These are phyloP conservation scores for Chalciporus pseudorubinellus DNA, from an alignment of 768 basidiomycete genomes.

Conservation along the genomic window DNA sequence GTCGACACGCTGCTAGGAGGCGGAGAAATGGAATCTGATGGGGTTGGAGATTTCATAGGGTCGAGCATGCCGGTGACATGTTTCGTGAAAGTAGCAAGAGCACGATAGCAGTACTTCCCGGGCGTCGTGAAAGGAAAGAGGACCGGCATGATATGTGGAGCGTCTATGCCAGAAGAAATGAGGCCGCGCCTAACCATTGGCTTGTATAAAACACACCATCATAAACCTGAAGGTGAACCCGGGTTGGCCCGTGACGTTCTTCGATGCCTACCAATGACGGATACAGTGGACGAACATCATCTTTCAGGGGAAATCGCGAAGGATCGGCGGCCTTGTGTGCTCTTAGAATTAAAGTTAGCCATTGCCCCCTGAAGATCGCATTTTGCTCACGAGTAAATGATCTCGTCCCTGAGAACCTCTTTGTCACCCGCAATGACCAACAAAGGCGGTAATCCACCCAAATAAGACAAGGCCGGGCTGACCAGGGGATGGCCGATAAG, in stretches of 20 bases:
- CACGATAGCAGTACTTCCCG: slow-evolving; percentile 77
- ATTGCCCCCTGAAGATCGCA: neutral
- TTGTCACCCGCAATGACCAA: slow-evolving; percentile 83
- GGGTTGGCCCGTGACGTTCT: slow-evolving; percentile 53
- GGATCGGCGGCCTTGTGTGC: slow-evolving; percentile 94
- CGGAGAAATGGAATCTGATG: slow-evolving; percentile 6
- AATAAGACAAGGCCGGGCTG: slow-evolving; percentile 74
- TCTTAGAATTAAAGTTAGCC: slow-evolving; percentile 33
- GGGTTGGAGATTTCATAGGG: slow-evolving; percentile 7
- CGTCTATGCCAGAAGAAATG: slow-evolving; percentile 40
- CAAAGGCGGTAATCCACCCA: slow-evolving; percentile 89
- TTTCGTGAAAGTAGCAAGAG: slow-evolving; percentile 69
- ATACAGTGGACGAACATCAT: slow-evolving; percentile 50
- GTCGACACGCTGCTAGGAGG: neutral
- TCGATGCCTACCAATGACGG: slow-evolving; percentile 57
- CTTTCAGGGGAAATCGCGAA: slow-evolving; percentile 52
- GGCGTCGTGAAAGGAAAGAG: slow-evolving; percentile 76
- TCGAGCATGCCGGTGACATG: slow-evolving; percentile 53
- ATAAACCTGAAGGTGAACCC: slow-evolving; percentile 91
- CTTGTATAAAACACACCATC: slow-evolving; percentile 53
- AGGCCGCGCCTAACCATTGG: slow-evolving; percentile 16
- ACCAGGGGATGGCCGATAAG: slow-evolving; percentile 78
- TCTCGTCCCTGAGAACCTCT: slow-evolving; percentile 90
- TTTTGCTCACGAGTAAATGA: slow-evolving; percentile 71
- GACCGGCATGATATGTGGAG: slow-evolving; percentile 70